Evolutionary conservation across 305 asterid species (phyloP).

Genomic region (Fraxinus dipetala): DNA sequence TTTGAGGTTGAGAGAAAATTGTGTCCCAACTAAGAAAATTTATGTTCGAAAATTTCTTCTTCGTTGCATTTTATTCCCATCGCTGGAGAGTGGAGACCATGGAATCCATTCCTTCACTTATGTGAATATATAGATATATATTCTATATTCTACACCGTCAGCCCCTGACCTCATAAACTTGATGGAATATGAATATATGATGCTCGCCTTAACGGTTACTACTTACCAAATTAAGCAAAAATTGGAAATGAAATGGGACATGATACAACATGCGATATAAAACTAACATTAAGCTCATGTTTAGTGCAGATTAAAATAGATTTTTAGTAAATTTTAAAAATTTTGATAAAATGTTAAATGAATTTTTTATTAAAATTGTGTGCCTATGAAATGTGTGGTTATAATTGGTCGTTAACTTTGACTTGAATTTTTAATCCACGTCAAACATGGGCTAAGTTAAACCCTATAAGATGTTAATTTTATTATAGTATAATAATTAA

Average conservation of each 20-base stretch:
- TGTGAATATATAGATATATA: background rate
- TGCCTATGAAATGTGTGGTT: too few species aligned
- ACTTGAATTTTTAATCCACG: too few species aligned
- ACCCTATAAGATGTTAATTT: background rate
- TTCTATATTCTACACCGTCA: background rate
- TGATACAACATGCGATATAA: background rate
- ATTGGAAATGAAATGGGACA: background rate
- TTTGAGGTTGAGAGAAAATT: background rate
- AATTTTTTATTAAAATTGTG: too few species aligned
- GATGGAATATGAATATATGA: background rate
- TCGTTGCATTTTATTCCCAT: background rate
- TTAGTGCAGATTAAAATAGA: too few species aligned
- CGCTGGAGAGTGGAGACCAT: background rate
- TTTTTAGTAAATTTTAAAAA: too few species aligned
- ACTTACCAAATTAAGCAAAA: background rate
- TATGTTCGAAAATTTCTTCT: background rate
- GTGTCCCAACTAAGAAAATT: background rate
- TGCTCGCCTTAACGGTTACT: background rate
- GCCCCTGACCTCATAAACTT: constrained; percentile 13
- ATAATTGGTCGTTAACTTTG: too few species aligned
- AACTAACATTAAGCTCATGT: background rate
- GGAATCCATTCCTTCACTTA: constrained; percentile 3
- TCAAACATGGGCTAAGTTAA: too few species aligned
- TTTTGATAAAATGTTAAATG: background rate
- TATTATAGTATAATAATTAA: too few species aligned